Evolutionary conservation across 768 basidiomycete genomes (phyloP), one percentile per base, ranked within the genome.

Genomic region (Collybia sp.): DNA sequence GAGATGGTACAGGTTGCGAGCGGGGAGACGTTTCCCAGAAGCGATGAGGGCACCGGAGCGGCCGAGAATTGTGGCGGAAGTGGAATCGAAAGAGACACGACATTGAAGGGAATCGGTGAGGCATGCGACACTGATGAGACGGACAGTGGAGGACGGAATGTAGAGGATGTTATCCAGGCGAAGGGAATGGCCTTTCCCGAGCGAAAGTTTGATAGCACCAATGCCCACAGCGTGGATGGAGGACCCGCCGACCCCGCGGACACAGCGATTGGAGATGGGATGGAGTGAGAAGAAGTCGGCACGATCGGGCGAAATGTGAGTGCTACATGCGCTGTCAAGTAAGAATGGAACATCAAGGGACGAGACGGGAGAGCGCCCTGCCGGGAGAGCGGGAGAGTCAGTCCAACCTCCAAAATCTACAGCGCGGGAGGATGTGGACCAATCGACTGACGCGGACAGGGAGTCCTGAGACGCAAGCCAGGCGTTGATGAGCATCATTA

Each of bases 241-340:
- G 1, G 52, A 51, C 0, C 57, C 54, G 1, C 51, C 47, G 9
- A 60, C 39, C 2, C 59, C 52, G 15, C 35, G 39, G 12, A 60
- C 42, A 2, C 13, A 11, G 2, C 34, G 19, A 12, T 51, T 53
- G 5, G 35, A 3, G 12, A 58, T 55, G 5, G 48, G 42, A 2
- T 41, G 30, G 0, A 58, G 38, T 0, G 16, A 30, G 10, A 30
- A 50, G 47, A 60, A 60, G 31, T 60, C 54, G 3, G 16, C 10
- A 1, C 38, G 30, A 1, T 20, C n/a, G 12, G 56, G 52, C 33
- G 53, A 52, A 15, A 60, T 52, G 30, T 53, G 48, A 1, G 52
- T 34, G 9, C 51, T 48, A 1, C 47, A 47, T 5, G 50, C 51
- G 15, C 42, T 43, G 31, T 51, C 53, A 4, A 44, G 42, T 19